Conservation (phyloP, 768 basidiomycete species). For the Pleurotus citrinopileatus region DNA sequence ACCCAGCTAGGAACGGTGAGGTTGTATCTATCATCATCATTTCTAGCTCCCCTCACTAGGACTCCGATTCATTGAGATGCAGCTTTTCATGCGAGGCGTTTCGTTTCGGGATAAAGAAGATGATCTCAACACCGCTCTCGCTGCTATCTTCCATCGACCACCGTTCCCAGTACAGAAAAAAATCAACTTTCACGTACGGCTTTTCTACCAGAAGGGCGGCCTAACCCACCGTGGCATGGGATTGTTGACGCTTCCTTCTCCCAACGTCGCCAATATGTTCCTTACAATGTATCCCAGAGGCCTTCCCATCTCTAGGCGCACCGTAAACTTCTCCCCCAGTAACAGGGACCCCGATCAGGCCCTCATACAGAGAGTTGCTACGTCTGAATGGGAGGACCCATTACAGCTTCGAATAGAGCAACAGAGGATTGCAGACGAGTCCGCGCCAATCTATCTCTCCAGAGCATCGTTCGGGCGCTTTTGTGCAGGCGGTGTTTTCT, state of each 20-base stretch:
- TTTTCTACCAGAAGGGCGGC: neutral
- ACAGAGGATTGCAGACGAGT: neutral
- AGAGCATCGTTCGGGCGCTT: conserved; percentile 25
- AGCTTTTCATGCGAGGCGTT: conserved; percentile 1
- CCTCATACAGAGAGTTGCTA: conserved; percentile 1
- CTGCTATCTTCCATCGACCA: conserved; percentile 4
- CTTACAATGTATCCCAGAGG: neutral
- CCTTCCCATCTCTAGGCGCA: neutral
- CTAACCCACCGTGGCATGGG: neutral
- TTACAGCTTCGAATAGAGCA: neutral
- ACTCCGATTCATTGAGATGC: neutral
- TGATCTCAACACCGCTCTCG: conserved; percentile 3
- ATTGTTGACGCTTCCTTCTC: conserved; percentile 1
- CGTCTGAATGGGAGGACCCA: conserved; percentile 3
- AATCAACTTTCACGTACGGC: neutral
- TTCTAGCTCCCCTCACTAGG: too few relatives aligned
- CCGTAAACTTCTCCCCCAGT: neutral
- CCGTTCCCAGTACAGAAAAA: neutral
- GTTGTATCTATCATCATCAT: too few relatives aligned
- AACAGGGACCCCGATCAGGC: neutral
- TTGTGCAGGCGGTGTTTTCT: conserved; percentile 29
- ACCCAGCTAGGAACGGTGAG: too few relatives aligned
- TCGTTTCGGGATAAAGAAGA: conserved; percentile 2
- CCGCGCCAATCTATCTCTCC: neutral
- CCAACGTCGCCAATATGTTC: neutral